Base-by-base conservation (phyloP, 1,284 basidiomycete species). In the Pseudozyma pruni region DNA sequence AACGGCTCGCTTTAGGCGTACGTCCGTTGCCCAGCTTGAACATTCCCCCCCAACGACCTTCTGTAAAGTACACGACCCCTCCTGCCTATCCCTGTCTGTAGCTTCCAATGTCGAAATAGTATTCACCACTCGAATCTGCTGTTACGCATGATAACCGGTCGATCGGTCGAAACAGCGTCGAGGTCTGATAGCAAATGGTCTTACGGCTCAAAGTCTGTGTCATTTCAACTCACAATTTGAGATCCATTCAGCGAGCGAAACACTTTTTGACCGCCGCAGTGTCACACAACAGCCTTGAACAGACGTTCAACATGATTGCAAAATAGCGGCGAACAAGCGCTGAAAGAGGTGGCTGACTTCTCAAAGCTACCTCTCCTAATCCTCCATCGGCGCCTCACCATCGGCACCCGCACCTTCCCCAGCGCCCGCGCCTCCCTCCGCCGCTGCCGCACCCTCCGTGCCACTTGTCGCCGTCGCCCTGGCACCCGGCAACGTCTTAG, bases 381-480 rank as follows among this genome's bases (percentile, higher is more conserved):
- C 70, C 55, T 72, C 70, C 70, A 72, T 72, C 22, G 70, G 70
- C 11, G 67, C 60, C 47, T 72, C 70, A 20, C 58, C 58, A 16
- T 37, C 60, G 4, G 50, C n/a, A 16, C 38, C 42, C 13, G 45
- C 22, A 16, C 40, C 40, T 17, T 19, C 50, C 14, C 34, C 57
- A 11, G 41, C 38, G 2, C 27, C 42, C 14, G 22, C 25, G 13
- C 41, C 48, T 22, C 22, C 49, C 16, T 13, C 27, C 9, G n/a
- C 23, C 11, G 41, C 22, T 13, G 34, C 19, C 17, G 41, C 27
- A 29, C 27, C 27, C 27, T 20, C 19, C 34, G 19, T 20, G 42
- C 23, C 19, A 29, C 46, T n/a, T 4, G 54, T 25, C 20, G 52
- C 49, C 16, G 49, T 48, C 33, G 63, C 55, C 37, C 51, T 31